Base-by-base conservation (phyloP, 2,329 filamentous ascomycete genomes). In the Tolypocladium ovalisporum region DNA sequence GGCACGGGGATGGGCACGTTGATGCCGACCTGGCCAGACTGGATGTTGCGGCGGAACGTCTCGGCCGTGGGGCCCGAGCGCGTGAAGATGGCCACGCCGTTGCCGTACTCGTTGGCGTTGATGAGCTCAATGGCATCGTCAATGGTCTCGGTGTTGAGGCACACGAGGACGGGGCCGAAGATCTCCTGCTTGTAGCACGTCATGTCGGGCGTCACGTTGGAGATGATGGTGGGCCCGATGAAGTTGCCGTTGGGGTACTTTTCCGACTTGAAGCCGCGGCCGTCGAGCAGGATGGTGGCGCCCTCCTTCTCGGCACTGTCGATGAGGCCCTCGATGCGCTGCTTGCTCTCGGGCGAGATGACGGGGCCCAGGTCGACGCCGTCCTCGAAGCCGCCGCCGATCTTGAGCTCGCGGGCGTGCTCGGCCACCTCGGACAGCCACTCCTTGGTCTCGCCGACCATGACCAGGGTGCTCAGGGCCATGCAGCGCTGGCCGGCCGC, bases 241-340 rank as follows among this genome's bases (percentile, higher is more conserved):
- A 88, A 94, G 79, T 94, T 93, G 67, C 89, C 89, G 69, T 91
- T 84, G 63, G 89, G 88, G 73, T 93, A 93, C 73, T 92, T 91
- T 60, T 76, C 76, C 7, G 88, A 87, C 72, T 82, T 86, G 75
- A 80, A 86, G 60, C 87, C 87, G 61, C 90, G 82, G 47, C 89
- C 89, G 66, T 94, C 89, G 29, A 94, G 80, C n/a, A 93, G 76
- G 63, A 94, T 88, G 9, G 84, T 91, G 19, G 89, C 89, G 55
- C 90, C 89, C 71, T 94, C 89, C 66, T 84, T 79, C 75, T 93
- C 87, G 42, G 89, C 89, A 60, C 84, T 88, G 39, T 82, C 81
- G 65, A 94, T 92, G 53, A 94, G 74, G 42, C 75, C 74, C 73
- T 93, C 87, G 63, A 94, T 93, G 66, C 89, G 82, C 72, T 85